Base-by-base conservation (phyloP, 2,329 filamentous ascomycete species). In the Seiridium unicorne region DNA sequence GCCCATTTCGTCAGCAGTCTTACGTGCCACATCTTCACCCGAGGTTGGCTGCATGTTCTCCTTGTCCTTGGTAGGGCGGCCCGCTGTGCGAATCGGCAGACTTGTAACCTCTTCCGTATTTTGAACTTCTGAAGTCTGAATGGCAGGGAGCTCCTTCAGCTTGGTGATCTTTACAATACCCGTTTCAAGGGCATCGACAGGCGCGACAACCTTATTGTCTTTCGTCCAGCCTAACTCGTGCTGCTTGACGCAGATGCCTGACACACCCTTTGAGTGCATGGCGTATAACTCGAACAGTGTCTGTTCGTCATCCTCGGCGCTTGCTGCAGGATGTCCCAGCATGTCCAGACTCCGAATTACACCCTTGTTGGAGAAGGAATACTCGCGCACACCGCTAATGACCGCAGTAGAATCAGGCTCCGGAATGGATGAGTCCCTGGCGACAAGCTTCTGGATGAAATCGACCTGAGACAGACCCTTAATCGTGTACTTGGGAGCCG, bases 181-280 rank as follows among this genome's bases (percentile, higher is more conserved):
- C 58, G 87, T 83, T 57, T 89, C 82, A 49, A 92, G 82, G 2
- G 92, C 93, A 73, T 96, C 88, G 44, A 95, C 85, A 0, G 90
- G 84, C 58, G 89, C 80, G 44, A 97, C 80, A 57, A 96, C 91
- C 79, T 96, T 96, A 76, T 93, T 94, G 63, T 97, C 92, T 67
- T 87, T 86, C 67, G 89, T 90, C 93, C 93, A 98, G 36, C 96
- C 95, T 54, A 99, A 81, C 75, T 98, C 94, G 56, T 89, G 86
- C 72, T 94, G 92, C 73, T 90, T 94, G 73, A 99, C 87, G 64
- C 88, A 88, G 57, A 98, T 74, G 68, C 91, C 94, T 18, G 93
- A 93, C n/a, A 98, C 93, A 62, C 95, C 95, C 77, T 93, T 96
- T 9, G 95, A 97, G 75, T 99, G 94, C 89, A 97, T 96, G 38